phyloP scores from a whole-genome alignment of 1,284 basidiomycete genomes.

The Farysia itapuensis region DNA sequence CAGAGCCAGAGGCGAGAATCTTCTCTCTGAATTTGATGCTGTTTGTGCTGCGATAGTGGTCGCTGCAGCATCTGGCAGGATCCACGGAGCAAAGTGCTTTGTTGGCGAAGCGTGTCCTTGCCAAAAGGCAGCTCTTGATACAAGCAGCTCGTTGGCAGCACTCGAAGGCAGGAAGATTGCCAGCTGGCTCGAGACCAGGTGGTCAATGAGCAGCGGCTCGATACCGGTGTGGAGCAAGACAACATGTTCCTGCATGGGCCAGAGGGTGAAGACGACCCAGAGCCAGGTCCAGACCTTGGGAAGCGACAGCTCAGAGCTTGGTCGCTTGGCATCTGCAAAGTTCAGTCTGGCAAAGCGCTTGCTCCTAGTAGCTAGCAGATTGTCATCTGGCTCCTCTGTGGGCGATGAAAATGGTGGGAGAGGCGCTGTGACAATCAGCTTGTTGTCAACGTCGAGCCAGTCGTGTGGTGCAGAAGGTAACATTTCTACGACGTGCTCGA shows the following conservation, averaged over 20 bases:
- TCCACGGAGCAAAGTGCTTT: conserved; percentile 23
- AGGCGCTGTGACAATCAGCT: conserved; percentile 23
- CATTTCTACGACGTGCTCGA: conserved; percentile 12
- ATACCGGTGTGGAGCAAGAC: conserved; percentile 4
- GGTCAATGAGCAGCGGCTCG: not conserved
- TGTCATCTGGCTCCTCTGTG: conserved; percentile 49
- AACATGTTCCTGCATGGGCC: conserved; percentile 42
- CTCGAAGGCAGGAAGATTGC: conserved; percentile 31
- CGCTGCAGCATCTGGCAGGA: conserved; percentile 16
- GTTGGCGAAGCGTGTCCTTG: conserved; percentile 35
- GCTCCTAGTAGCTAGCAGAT: conserved; percentile 34
- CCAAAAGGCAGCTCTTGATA: conserved; percentile 49
- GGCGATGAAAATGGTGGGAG: conserved; percentile 27
- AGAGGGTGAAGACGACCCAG: conserved; percentile 39
- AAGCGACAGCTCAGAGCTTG: not conserved
- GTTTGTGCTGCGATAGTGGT: conserved; percentile 7
- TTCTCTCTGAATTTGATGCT: conserved; percentile 13
- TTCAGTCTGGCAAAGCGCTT: conserved; percentile 18
- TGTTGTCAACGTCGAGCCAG: conserved; percentile 17
- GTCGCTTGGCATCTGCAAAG: not conserved
- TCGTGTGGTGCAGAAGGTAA: conserved; percentile 13
- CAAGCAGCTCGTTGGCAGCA: conserved; percentile 12
- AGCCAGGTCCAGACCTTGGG: conserved; percentile 24
- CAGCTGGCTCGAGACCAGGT: conserved; percentile 16
- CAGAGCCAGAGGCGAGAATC: conserved; percentile 5